A percentile compares a stretch with the other conserved stretches of the same genome.
phyloP scores from a whole-genome alignment of 345 rosid genomes.

The Arabidopsis suecica region DNA sequence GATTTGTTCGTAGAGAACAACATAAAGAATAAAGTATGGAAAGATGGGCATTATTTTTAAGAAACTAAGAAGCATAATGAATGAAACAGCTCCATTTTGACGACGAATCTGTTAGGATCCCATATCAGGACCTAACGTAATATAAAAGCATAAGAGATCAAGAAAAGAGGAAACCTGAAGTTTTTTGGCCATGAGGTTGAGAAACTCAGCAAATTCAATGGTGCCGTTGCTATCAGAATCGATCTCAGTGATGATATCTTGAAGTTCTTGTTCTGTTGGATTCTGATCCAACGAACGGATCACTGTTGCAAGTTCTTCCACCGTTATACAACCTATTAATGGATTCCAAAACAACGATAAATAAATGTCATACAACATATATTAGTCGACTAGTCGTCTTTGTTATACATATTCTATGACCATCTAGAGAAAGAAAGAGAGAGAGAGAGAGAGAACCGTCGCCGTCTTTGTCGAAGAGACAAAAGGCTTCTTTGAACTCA shows the following conservation, averaged over 20 bases:
- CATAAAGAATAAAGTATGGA: background rate
- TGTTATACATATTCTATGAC: background rate
- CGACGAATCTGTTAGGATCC: background rate
- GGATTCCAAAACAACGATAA: background rate
- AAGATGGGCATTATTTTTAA: background rate
- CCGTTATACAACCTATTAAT: conserved; percentile 62
- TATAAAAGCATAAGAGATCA: background rate
- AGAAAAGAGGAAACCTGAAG: conserved; percentile 52
- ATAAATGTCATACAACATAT: conserved; percentile 4
- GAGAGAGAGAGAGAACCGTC: conserved; percentile 55
- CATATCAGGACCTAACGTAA: too few species aligned
- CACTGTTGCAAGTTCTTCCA: conserved; percentile 59
- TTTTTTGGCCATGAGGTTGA: conserved; percentile 73
- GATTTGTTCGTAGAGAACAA: background rate
- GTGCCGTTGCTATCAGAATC: conserved; percentile 65
- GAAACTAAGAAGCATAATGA: background rate
- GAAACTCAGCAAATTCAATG: conserved; percentile 70
- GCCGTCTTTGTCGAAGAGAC: conserved; percentile 78
- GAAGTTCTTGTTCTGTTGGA: conserved; percentile 72
- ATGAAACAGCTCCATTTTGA: conserved; percentile 14
- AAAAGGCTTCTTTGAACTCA: conserved; percentile 73
- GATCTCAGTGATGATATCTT: conserved; percentile 63
- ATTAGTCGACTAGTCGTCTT: conserved; percentile 8
- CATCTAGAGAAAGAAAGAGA: background rate
- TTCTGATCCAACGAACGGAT: conserved; percentile 57